phyloP scores from a whole-genome alignment of 2,329 filamentous ascomycete genomes.

The Cladosporium sp. region DNA sequence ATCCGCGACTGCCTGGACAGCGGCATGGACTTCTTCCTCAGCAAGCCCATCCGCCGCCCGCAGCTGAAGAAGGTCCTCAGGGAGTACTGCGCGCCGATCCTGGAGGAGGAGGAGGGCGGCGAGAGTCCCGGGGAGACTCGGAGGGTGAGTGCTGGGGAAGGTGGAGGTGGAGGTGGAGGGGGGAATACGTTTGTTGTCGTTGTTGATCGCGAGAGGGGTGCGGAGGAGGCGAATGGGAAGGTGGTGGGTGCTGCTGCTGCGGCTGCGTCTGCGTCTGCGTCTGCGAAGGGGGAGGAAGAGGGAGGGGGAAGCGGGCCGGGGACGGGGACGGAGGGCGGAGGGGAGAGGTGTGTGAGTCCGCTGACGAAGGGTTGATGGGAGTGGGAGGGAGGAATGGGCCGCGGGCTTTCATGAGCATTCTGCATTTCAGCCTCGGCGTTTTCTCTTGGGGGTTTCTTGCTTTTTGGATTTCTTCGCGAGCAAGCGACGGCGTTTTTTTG shows the following conservation, averaged over 20 bases:
- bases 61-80: slow-evolving; percentile 80
- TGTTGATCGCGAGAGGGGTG: not conserved
- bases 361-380: not conserved
- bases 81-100: slow-evolving; percentile 73
- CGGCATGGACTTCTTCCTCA: slow-evolving; percentile 86
- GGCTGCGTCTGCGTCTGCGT: not conserved
- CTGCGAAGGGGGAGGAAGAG: not conserved
- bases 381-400: too few species aligned
- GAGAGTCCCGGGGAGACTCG: not conserved
- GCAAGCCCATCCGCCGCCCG: slow-evolving; percentile 68
- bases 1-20: slow-evolving; percentile 60
- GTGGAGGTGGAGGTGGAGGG: not conserved
- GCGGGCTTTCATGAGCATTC: too few species aligned
- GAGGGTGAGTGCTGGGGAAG: not conserved
- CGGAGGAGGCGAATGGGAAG: slow-evolving; percentile 1
- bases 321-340: not conserved
- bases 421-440: too few species aligned
- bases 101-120: slow-evolving; percentile 53
- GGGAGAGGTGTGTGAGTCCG: slow-evolving; percentile 4
- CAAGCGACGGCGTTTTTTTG: too few species aligned
- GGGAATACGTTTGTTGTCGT: not conserved
- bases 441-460: too few species aligned
- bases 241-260: not conserved
- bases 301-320: not conserved
- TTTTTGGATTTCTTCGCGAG: too few species aligned